Conservation (phyloP, 2,329 filamentous ascomycete genomes). For the Stagonosporopsis tanaceti region DNA sequence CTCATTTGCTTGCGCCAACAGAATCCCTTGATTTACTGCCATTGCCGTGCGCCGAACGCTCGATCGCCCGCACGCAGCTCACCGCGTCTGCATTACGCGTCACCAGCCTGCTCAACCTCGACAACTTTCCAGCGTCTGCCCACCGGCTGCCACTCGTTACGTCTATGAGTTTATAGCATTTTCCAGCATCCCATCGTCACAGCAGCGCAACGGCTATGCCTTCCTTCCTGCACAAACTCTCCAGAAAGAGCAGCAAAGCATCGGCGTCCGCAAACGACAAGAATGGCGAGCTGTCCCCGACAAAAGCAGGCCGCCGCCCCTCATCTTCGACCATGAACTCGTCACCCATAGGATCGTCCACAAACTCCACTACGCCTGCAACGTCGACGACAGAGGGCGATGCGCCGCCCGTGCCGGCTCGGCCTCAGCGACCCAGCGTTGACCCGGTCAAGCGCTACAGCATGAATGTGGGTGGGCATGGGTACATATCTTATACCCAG, state of each 20-base stretch:
- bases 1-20: constrained; percentile 31
- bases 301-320: constrained; percentile 56
- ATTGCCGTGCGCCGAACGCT: constrained; percentile 28
- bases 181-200: constrained; percentile 16
- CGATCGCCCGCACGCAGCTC: constrained; percentile 24
- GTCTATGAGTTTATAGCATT: constrained; percentile 27
- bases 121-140: constrained; percentile 18
- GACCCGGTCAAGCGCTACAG: constrained; percentile 65
- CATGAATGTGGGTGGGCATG: constrained; percentile 41
- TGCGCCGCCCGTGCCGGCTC: constrained; percentile 59
- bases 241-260: constrained; percentile 73
- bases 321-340: constrained; percentile 70
- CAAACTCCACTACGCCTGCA: constrained; percentile 70
- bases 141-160: constrained; percentile 24
- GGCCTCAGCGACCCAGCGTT: constrained; percentile 53
- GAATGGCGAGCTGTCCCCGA: constrained; percentile 20
- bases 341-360: constrained; percentile 68
- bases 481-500: neutral
- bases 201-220: constrained; percentile 48
- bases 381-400: constrained; percentile 76
- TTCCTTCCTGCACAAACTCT: constrained; percentile 77
- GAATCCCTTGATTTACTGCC: constrained; percentile 29
- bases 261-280: constrained; percentile 65
- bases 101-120: constrained; percentile 18
- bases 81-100: constrained; percentile 38